These are phyloP conservation scores for Boletus sp. DNA, from an alignment of 768 basidiomycete species.

Conservation along the genomic window DNA sequence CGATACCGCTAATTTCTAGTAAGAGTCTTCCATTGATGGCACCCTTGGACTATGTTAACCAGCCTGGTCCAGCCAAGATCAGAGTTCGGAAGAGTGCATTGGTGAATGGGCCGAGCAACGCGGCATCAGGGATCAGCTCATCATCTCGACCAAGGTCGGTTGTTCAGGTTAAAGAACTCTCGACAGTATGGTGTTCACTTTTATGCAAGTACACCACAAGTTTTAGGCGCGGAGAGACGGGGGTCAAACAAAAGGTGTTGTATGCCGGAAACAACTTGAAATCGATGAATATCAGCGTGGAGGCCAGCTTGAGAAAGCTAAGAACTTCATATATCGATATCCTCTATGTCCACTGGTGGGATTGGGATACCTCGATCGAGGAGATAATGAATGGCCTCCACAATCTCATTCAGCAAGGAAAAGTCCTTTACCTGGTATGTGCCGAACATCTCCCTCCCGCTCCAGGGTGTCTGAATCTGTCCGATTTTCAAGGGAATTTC, in stretches of 20 bases:
- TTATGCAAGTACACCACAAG: constrained; percentile 13
- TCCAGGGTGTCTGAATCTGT: background rate
- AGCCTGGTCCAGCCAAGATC: background rate
- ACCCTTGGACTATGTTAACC: background rate
- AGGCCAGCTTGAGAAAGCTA: background rate
- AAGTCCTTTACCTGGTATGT: background rate
- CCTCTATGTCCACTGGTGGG: background rate
- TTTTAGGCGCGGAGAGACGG: constrained; percentile 10
- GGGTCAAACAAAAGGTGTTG: constrained; percentile 11
- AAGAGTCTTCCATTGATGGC: background rate
- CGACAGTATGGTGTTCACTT: constrained; percentile 4
- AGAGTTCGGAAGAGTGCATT: background rate
- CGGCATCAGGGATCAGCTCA: background rate
- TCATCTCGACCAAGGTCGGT: background rate
- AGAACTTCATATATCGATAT: background rate
- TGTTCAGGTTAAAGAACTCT: too few species aligned
- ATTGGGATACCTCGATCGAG: background rate
- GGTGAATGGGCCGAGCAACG: background rate
- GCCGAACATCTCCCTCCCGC: background rate
- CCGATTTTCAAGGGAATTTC: constrained; percentile 32
- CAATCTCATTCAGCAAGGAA: background rate
- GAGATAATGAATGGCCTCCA: background rate
- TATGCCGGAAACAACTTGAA: background rate
- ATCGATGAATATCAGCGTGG: background rate
- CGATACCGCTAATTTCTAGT: background rate